Conservation (phyloP, 768 basidiomycete species). For the Agrocybe chaxingu region DNA sequence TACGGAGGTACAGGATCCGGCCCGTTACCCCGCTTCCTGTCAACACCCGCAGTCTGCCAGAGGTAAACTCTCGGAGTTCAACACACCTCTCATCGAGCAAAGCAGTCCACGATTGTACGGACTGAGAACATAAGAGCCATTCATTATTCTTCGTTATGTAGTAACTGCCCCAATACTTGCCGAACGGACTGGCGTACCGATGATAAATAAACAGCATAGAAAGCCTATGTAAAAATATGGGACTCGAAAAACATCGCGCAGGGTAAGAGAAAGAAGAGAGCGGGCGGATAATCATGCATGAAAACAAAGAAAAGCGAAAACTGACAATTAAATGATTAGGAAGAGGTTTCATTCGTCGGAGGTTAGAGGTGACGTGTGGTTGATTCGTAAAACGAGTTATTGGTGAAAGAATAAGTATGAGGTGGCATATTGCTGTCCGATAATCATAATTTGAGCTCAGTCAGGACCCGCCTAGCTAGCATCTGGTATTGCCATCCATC, state of each 20-base stretch:
- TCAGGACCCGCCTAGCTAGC: conserved; percentile 84
- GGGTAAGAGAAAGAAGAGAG: neutral
- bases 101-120: too few relatives aligned
- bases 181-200: neutral
- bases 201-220: neutral
- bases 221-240: too few relatives aligned
- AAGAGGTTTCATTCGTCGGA: neutral
- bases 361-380: neutral
- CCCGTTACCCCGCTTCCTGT: too few relatives aligned
- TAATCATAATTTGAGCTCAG: conserved; percentile 77
- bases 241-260: neutral
- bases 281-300: neutral
- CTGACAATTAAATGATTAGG: neutral
- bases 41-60: too few relatives aligned
- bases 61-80: too few relatives aligned
- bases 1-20: too few relatives aligned
- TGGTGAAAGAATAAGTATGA: neutral
- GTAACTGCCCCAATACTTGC: too few relatives aligned
- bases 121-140: too few relatives aligned
- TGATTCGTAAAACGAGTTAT: neutral
- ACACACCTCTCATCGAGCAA: too few relatives aligned
- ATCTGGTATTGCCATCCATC: conserved; percentile 98
- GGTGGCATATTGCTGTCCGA: neutral
- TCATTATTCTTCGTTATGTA: too few relatives aligned
- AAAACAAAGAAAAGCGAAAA: too few relatives aligned